These are phyloP conservation scores for Leucocoprinus birnbaumii DNA, from an alignment of 768 basidiomycete species.

Conservation along the genomic window DNA sequence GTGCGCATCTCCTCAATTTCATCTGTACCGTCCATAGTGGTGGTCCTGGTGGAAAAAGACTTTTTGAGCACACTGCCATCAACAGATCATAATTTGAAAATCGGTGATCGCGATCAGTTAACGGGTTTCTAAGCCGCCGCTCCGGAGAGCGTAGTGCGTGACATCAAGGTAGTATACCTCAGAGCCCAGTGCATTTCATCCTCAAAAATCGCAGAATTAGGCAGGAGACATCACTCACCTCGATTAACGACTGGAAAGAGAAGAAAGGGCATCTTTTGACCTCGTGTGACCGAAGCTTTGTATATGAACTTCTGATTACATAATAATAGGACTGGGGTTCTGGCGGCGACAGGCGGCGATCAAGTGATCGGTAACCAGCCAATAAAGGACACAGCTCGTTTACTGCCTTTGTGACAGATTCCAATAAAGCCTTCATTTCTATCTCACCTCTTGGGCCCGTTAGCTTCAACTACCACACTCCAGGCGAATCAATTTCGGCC, in stretches of 20 bases:
- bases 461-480: too few species aligned
- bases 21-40: constrained; percentile 19
- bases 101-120: constrained; percentile 29
- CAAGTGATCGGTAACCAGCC: background rate
- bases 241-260: background rate
- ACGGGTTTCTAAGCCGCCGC: constrained; percentile 57
- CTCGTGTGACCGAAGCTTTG: background rate
- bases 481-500: too few species aligned
- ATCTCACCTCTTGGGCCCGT: background rate
- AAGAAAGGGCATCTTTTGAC: constrained; percentile 2
- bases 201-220: constrained; percentile 6
- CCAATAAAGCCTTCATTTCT: constrained; percentile 3
- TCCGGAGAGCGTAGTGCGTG: constrained; percentile 42
- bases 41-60: constrained; percentile 12
- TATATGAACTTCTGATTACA: background rate
- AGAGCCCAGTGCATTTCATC: constrained; percentile 68
- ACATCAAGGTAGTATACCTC: constrained; percentile 38
- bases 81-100: constrained; percentile 16
- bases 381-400: background rate
- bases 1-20: constrained; percentile 23
- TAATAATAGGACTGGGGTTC: background rate
- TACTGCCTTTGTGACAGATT: background rate
- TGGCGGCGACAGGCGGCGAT: background rate
- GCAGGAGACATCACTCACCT: constrained; percentile 13
- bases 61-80: constrained; percentile 7